Evolutionary conservation across 768 basidiomycete species (phyloP), one percentile per base, ranked within the genome.

Genomic region (Pholiota molesta): DNA sequence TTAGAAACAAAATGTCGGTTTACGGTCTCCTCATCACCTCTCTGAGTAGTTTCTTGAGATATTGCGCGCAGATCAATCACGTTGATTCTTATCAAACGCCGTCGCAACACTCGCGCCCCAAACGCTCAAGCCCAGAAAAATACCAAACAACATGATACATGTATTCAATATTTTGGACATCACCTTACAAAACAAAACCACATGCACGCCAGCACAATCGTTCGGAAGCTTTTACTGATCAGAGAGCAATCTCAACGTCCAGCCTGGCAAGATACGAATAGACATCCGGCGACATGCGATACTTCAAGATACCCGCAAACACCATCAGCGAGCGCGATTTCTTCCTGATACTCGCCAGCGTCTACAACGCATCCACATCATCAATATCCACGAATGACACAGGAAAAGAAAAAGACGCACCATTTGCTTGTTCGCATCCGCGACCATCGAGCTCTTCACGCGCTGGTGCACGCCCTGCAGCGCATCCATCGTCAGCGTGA

Each of bases 401-500:
- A 59, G 39, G 66, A 59, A 23, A 23, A 55, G 28, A 26, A 9
- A 26, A 16, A 35, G 8, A 79, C 86, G 61, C 62, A 93, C 92
- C 81, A 89, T 83, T 68, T 95, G 90, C 65, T 91, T 81, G 2
- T 86, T 89, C 40, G 86, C 83, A 69, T 97, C 95, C 13, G 89
- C 84, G 23, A 86, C 86, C 45, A 82, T 77, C 29, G 90, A 88
- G 11, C 79, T 77, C 73, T 97, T 97, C 60, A 87, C 78, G 61
- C 84, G 86, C 60, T 89, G 89, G 68, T 97, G 91, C 16, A 96
- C 85, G 14, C 83, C 87, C 53, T 91, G 90, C 28, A 99, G 85
- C 29, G 90, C 86, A 70, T 95, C 94, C 97, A 99, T 99, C 21
- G 94, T 91, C 40, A 95, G 83, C 35, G 92, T 86, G 53, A 99